Base-by-base conservation (phyloP, 208 protist species). In the Herpetomonas samuelpessoai region DNA sequence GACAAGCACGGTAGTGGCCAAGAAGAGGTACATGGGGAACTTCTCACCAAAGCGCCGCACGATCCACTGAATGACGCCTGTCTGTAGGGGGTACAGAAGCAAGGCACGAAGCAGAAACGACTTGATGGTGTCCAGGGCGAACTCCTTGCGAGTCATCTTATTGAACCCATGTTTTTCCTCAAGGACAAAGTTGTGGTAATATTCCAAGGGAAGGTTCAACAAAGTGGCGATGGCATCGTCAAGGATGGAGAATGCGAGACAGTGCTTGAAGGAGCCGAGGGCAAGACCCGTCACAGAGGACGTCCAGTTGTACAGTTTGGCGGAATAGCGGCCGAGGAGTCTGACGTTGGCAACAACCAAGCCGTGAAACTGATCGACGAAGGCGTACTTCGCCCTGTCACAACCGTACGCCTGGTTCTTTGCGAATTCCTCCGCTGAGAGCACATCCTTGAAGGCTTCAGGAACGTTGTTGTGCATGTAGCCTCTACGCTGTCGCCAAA, bases 131-230 rank as follows among this genome's bases (percentile, higher is more conserved):
- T 97, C 92, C 53, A 68, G 76, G 27, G 81, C 28, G 56, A 91
- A 97, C 62, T 93, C 76, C 27, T 26, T 44, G 22, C 67, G 55
- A 0, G 92, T 89, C 58, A 76, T 81, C 62, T 91, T 91, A 72
- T 96, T 96, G 66, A 96, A 91, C 2, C 83, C 91, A 64, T 96
- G 79, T 27, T 71, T 73, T 56, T 87, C 71, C 72, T 97, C 92
- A 19, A 96, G 38, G 29, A 92, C 79, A 64, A 97, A 96, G 19
- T 50, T 63, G 7, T 73, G n/a, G 64, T 94, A 97, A 60, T 90
- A 83, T 26, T 47, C 50, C 50, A 85, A 89, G 1, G 92, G 92
- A 10, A 93, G 62, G 2, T 69, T 63, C 7, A 90, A 49, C 1
- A 82, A 30, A 0, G 75, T 78, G 10, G 69, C 28, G 3, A 91